Base-by-base conservation (phyloP, 2,329 filamentous ascomycete species). In the Bipolaris gigantea region DNA sequence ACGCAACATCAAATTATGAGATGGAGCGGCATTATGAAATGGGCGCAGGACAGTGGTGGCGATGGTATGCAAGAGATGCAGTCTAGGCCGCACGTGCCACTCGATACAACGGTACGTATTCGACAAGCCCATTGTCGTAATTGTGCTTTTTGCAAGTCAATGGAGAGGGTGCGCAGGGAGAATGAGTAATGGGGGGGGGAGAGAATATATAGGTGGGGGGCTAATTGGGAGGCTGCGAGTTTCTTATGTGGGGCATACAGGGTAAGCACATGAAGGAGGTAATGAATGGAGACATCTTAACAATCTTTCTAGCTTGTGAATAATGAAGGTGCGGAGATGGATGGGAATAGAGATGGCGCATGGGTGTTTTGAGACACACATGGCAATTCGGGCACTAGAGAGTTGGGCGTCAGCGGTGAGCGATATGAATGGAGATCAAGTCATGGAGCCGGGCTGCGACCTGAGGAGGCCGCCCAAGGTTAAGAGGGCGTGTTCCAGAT, bases 121-220 rank as follows among this genome's bases (percentile, higher is more conserved):
- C 53, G 30, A n/a, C 36, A 27, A 18, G 34, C 25, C 16, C 62
- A 65, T 16, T 48, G 50, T 42, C 34, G 27, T 13, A 25, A 44
- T 5, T 65, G 61, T 13, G 32, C 40, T 16, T 60, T 65, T 44
- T 65, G 62, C 35, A 39, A 49, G 27, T 46, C 25, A 48, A 42
- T 49, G 16, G 36, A 41, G 34, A 19, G 9, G 5, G 21, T 23
- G 2, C 15, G 13, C 8, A 15, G 4, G 8, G 13, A 5, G 21
- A 9, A 9, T 5, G 10, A 30, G 13, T 13, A 32, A 4, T 32
- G 16, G n/a, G 15, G n/a, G 25, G 23, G 15, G n/a, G 15, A 30
- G 30, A 32, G 10, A 1, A 5, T 11, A 19, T 32, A 8, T 11
- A 3, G 13, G 16, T 16, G 40, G 9, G 9, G 16, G 9, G 27